Percentiles rank a stretch among this genome's conserved stretches.
These are phyloP conservation scores for Begonia loranthoides DNA, from an alignment of 306 rosid genomes.

Conservation along the genomic window DNA sequence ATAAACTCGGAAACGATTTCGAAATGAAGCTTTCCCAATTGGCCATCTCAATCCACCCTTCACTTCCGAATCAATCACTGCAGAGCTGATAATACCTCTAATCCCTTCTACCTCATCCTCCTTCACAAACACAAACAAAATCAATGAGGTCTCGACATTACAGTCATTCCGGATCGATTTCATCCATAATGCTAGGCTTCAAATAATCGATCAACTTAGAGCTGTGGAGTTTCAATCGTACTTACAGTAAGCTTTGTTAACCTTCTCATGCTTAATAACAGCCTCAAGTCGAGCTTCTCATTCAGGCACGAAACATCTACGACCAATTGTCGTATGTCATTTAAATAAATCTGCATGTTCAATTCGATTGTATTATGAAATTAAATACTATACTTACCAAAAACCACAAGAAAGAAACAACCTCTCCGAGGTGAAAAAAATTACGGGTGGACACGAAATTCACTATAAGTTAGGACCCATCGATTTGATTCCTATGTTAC, in stretches of 20 bases:
- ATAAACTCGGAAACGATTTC: too few relatives aligned
- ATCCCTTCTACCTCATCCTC: slow-evolving; percentile 40
- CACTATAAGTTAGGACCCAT: too few relatives aligned
- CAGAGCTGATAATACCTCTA: slow-evolving; percentile 24
- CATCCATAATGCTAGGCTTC: background rate
- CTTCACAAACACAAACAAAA: slow-evolving; percentile 13
- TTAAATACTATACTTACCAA: background rate
- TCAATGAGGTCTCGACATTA: background rate
- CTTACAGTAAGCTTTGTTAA: slow-evolving; percentile 25
- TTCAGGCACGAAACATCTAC: slow-evolving; percentile 26
- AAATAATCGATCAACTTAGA: too few relatives aligned
- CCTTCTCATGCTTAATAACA: slow-evolving; percentile 25
- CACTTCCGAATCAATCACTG: slow-evolving; percentile 33
- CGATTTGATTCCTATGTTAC: too few relatives aligned
- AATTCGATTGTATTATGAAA: background rate
- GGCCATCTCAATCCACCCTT: too few relatives aligned
- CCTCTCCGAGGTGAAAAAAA: too few relatives aligned
- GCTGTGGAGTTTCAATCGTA: too few relatives aligned
- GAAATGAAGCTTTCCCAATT: too few relatives aligned
- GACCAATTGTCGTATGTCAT: slow-evolving; percentile 27
- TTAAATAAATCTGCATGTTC: slow-evolving; percentile 23
- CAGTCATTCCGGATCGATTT: background rate
- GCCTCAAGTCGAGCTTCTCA: slow-evolving; percentile 36
- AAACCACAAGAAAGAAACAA: background rate
- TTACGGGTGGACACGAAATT: too few relatives aligned